These are phyloP conservation scores for Passiflora organensis DNA, from an alignment of 345 rosid species.

Conservation along the genomic window DNA sequence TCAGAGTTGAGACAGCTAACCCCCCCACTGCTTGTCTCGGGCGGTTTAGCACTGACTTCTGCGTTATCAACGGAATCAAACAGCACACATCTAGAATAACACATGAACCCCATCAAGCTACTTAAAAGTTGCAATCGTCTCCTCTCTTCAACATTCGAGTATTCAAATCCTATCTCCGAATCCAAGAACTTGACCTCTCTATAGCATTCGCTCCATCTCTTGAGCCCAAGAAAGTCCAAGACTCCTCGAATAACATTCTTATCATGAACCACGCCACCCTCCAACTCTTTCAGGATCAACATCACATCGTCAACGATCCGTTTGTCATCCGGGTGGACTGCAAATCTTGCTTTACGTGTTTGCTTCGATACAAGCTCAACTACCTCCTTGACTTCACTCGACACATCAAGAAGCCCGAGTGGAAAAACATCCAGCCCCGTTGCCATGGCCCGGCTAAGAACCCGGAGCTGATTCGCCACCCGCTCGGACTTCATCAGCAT, in stretches of 20 bases:
- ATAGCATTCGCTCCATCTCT: slow-evolving; percentile 58
- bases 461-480: slow-evolving; percentile 49
- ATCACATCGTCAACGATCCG: slow-evolving; percentile 27
- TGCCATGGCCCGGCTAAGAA: slow-evolving; percentile 41
- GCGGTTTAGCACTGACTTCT: slow-evolving; percentile 13
- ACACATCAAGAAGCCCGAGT: slow-evolving; percentile 27
- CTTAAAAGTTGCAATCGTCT: slow-evolving; percentile 33
- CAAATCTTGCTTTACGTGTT: slow-evolving; percentile 42
- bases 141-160: slow-evolving; percentile 20
- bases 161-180: slow-evolving; percentile 38
- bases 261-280: slow-evolving; percentile 42
- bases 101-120: slow-evolving; percentile 52
- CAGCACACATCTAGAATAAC: slow-evolving; percentile 55
- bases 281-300: slow-evolving; percentile 42
- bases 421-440: slow-evolving; percentile 61
- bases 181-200: slow-evolving; percentile 52
- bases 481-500: slow-evolving; percentile 53
- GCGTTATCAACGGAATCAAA: slow-evolving; percentile 32
- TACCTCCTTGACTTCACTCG: slow-evolving; percentile 51
- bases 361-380: slow-evolving; percentile 43
- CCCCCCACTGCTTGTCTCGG: slow-evolving; percentile 3
- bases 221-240: slow-evolving; percentile 44
- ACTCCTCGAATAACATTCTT: slow-evolving; percentile 27
- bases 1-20: slow-evolving; percentile 38
- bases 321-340: slow-evolving; percentile 39